Evolutionary conservation across 225 moss, liverwort and hornwort species (phyloP), one percentile per base, ranked within the genome.

Genomic region (Polytrichum formosum): DNA sequence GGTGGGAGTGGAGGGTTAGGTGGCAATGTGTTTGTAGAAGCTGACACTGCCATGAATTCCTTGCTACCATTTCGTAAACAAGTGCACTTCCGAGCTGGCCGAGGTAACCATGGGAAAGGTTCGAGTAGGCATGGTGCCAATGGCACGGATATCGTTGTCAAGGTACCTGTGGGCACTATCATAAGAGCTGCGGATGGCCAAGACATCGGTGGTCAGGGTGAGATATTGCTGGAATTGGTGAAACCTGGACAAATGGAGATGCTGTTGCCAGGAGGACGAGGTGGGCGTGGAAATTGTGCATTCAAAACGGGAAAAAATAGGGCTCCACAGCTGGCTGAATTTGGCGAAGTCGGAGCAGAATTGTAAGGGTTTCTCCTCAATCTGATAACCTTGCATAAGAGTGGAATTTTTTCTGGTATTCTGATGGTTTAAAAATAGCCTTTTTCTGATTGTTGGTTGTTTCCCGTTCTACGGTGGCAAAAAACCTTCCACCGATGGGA

Each of bases 301-400:
- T 98, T 98, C 37, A 98, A 98, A 74, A 92, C 94, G 1, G 97
- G 94, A 28, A 84, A 85, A 46, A 98, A 94, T 53, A 98, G 92
- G 53, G 77, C 87, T 28, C 97, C 97, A n/a, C 97, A 98, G 77
- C 30, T 98, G 27, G 97, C 97, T 54, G 97, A 98, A 81, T 78
- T 79, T 74, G 97, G 97, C 55, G 97, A 98, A 87, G 70, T 77
- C 55, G 97, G 97, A 9, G 74, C 82, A 64, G 97, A 98, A 84
- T 88, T 98, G 97, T 98, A 59, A 35, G 54, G 90, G 75, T 67
- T 18, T 46, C 46, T 16, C 46, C 13, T 76, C 19, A 46, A 46
- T 46, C 46, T 46, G 16, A 16, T 46, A 46, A 46, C 46, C 13
- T 46, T 46, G 46, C 13, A 46, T 46, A 46, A 46, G 4, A 16